Evolutionary conservation across 2,329 filamentous ascomycete genomes (phyloP), one percentile per base, ranked within the genome.

Genomic region (Botrytis porri): DNA sequence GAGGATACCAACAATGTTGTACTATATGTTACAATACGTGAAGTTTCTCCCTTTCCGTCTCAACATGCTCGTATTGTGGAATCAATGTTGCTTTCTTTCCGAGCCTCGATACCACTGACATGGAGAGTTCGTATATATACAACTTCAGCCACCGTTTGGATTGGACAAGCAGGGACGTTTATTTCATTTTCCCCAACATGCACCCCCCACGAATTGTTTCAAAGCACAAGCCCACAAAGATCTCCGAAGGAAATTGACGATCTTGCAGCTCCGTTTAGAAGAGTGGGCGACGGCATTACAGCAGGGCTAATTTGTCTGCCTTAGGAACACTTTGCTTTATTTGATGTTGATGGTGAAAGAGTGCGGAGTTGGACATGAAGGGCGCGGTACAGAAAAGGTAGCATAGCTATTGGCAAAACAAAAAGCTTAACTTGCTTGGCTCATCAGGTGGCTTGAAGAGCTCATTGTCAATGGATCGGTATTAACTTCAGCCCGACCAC

Each of bases 141-240:
- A 41, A 14, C 48, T 57, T 69, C 51, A 72, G 62, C 62, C 63
- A 61, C 63, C 43, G 39, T 67, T 61, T 60, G 48, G 16, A 67
- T 67, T 32, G 35, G n/a, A 18, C 48, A 67, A 57, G 35, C 65
- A 41, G 65, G 65, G 48, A 69, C 62, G 64, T 59, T 66, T 70
- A 37, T 35, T 63, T 70, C 22, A 63, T 59, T 48, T 66, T 45
- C 63, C 51, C 70, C 35, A 67, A 29, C 25, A 67, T 67, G 64
- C 65, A 69, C 10, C 65, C 48, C 62, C 62, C 70, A 60, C 62
- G 70, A 41, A 67, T 60, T 67, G 70, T 72, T 72, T 72, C 70
- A 72, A 72, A 72, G 70, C 61, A 59, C 67, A 41, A 57, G 61
- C 61, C 35, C 70, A 43, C 70, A 65, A 41, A 43, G 62, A 72